Percentiles rank a stretch among this genome's conserved stretches.
Conservation (phyloP, 1,284 basidiomycete species). For the Spongiforma sp. region DNA sequence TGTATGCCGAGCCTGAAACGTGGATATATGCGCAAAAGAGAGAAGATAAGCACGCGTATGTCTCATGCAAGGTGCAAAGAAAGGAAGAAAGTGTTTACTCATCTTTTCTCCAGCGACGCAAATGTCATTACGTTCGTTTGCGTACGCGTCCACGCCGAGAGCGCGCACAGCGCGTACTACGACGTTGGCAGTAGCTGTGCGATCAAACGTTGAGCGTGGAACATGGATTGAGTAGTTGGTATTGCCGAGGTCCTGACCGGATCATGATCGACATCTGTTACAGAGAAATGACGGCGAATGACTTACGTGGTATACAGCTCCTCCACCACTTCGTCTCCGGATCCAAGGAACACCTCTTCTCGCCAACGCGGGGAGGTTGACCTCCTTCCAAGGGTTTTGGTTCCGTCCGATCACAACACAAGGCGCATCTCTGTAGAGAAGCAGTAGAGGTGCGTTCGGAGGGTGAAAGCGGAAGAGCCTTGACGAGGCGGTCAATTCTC, state of each 20-base stretch:
- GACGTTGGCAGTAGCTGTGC: constrained; percentile 80
- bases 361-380: constrained; percentile 69
- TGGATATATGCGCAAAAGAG: constrained; percentile 40
- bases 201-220: constrained; percentile 81
- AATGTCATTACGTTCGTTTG: constrained; percentile 94
- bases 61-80: neutral
- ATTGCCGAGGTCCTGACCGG: constrained; percentile 88
- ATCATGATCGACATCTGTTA: too few species aligned
- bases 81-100: constrained; percentile 45
- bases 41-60: neutral
- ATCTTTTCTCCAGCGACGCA: constrained; percentile 88
- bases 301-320: constrained; percentile 95
- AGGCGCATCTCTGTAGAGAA: constrained; percentile 89
- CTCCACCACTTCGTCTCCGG: constrained; percentile 92
- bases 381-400: constrained; percentile 99
- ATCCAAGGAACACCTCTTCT: constrained; percentile 76
- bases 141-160: constrained; percentile 72
- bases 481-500: constrained; percentile 4
- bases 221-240: constrained; percentile 97
- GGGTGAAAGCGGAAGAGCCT: constrained; percentile 88
- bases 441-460: constrained; percentile 71
- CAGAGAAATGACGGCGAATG: neutral
- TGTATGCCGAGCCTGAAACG: constrained; percentile 98
- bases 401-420: constrained; percentile 97
- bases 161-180: constrained; percentile 81